Evolutionary conservation across 75 land plant genomes (phyloP), one percentile per base, ranked within the genome.

Genomic region (Larix kaempferi): DNA sequence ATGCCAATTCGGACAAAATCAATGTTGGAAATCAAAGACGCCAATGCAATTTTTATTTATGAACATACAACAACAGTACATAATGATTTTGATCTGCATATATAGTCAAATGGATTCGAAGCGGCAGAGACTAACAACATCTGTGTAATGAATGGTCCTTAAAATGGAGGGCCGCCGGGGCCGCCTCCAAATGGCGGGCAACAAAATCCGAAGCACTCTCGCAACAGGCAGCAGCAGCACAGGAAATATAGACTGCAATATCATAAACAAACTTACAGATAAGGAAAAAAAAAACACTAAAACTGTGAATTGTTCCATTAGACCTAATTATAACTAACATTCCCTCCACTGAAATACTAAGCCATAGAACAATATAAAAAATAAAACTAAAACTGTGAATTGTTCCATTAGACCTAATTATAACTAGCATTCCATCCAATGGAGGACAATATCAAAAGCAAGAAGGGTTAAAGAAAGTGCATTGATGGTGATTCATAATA

Each of bases 171-270:
- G 49, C 72, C 37, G 23, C 52, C 49, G 8, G 72, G 72, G n/a
- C 23, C 13, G 12, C 49, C 49, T 35, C 72, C 52, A 10, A 69
- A 69, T 8, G 72, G 72, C 5, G 72, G 72, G 52, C 72, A 69
- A 44, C 72, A 69, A 69, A 69, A 69, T 41, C 22, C 72, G 8
- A 19, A 39, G 72, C 72, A 69, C 41, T 39, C 72, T 39, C 39
- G 72, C 10, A 69, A 2, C 49, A 39, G 3, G 13, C 72, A 69
- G 49, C 72, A 69, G 72, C 72, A 69, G 25, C 72, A 69, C 52
- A 69, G 52, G 44, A 69, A 69, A 22, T 39, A 41, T n/a, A 69
- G 25, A 33, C 72, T 69, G 72, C 23, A 69, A 5, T 37, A 66
- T 33, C 19, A 35, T 37, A 21, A 41, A 39, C 10, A 69, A 0